Evolutionary conservation across 768 basidiomycete species (phyloP).

Genomic region (Amanita molliuscula): DNA sequence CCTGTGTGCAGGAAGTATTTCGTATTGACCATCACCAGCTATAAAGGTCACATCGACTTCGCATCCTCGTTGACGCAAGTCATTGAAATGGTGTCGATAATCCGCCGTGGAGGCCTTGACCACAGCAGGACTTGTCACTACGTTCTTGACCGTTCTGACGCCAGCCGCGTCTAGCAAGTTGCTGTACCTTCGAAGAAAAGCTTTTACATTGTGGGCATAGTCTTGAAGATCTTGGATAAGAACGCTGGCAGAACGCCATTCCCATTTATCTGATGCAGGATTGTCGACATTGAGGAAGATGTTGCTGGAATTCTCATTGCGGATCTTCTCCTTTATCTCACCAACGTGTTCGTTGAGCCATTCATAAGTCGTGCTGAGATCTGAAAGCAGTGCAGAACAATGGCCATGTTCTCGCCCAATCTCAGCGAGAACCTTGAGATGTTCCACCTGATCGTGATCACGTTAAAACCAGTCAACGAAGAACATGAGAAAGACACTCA

Average conservation of each 20-base stretch:
- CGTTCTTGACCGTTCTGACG: conserved; percentile 14
- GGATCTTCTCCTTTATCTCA: conserved; percentile 11
- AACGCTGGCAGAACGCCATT: conserved; percentile 26
- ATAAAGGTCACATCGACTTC: conserved; percentile 29
- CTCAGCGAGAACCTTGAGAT: conserved; percentile 25
- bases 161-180: conserved; percentile 23
- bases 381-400: conserved; percentile 20
- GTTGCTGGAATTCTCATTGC: conserved; percentile 12
- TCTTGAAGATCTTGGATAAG: conserved; percentile 22
- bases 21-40: conserved; percentile 11
- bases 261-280: conserved; percentile 23
- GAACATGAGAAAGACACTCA: conserved; percentile 15
- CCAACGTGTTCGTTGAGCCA: conserved; percentile 26
- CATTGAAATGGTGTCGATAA: conserved; percentile 20
- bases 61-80: conserved; percentile 19
- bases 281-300: conserved; percentile 40
- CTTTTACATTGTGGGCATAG: conserved; percentile 20
- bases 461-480: not conserved
- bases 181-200: conserved; percentile 23
- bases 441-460: conserved; percentile 23
- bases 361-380: conserved; percentile 31
- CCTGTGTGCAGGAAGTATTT: conserved; percentile 26
- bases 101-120: conserved; percentile 8
- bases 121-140: conserved; percentile 8
- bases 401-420: conserved; percentile 16